phyloP scores from a whole-genome alignment of 305 asterid species.

The Fraxinus sp. region DNA sequence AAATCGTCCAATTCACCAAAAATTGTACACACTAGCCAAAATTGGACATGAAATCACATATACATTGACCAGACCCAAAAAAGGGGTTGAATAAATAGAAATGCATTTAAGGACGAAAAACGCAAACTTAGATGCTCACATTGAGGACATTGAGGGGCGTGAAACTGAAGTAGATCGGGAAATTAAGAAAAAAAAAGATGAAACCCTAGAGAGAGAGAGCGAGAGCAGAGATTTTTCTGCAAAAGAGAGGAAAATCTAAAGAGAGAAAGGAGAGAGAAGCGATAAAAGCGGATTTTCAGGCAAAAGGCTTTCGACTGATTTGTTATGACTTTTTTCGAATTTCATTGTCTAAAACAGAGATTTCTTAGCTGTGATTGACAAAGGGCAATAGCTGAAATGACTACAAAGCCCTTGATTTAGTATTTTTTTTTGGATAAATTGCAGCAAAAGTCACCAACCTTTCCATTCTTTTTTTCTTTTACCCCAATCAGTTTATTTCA shows the following conservation, averaged over 20 bases:
- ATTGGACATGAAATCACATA: constrained; percentile 10
- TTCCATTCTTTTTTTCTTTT: background rate
- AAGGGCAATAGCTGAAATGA: background rate
- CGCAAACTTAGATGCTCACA: constrained; percentile 26
- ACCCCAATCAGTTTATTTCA: background rate
- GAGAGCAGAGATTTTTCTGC: constrained; percentile 8
- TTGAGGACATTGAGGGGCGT: constrained; percentile 21
- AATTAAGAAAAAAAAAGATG: background rate
- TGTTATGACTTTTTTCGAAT: background rate
- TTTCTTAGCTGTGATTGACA: background rate
- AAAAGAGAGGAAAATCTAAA: constrained; percentile 13
- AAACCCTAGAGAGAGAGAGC: constrained; percentile 29
- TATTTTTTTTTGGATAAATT: background rate
- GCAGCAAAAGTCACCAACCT: background rate
- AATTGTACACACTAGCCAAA: constrained; percentile 14
- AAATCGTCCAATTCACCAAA: constrained; percentile 3
- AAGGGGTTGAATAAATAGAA: background rate
- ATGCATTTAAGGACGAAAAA: background rate
- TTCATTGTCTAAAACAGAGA: background rate
- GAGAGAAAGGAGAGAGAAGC: constrained; percentile 23
- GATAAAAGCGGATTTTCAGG: constrained; percentile 14
- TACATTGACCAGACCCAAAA: constrained; percentile 26
- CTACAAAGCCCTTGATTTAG: background rate
- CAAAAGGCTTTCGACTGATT: constrained; percentile 17
- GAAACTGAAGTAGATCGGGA: constrained; percentile 27